Percentiles rank a stretch among this genome's conserved stretches.
Conservation (phyloP, 257 asterid species). For the Rehmannia glutinosa region DNA sequence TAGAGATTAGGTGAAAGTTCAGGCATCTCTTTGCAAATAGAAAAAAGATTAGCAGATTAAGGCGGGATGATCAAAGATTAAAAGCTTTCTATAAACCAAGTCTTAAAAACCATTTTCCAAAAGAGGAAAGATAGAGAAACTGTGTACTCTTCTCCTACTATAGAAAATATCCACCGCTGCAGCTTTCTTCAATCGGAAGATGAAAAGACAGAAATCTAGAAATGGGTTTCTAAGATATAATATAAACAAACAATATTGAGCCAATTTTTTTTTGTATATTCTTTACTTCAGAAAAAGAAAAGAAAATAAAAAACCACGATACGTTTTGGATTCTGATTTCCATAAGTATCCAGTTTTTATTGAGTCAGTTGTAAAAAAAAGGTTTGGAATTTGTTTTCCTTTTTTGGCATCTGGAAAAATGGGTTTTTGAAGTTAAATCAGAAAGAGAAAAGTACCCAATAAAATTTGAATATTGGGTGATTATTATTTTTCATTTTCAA, state of each 20-base stretch:
- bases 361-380: not conserved
- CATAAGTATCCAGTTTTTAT: not conserved
- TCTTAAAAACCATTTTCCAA: constrained; percentile 25
- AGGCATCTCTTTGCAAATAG: constrained; percentile 4
- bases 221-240: constrained; percentile 20
- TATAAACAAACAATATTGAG: not conserved
- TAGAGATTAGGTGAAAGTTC: not conserved
- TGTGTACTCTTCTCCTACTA: constrained; percentile 33
- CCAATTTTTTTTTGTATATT: too few species aligned
- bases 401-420: not conserved
- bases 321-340: constrained; percentile 10
- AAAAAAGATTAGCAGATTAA: constrained; percentile 29
- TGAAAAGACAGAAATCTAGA: constrained; percentile 22
- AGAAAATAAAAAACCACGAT: not conserved
- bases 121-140: constrained; percentile 26
- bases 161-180: constrained; percentile 17
- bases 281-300: too few species aligned
- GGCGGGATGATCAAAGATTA: constrained; percentile 52
- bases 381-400: too few species aligned
- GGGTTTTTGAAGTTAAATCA: not conserved
- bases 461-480: constrained; percentile 6
- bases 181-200: constrained; percentile 13
- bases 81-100: constrained; percentile 18
- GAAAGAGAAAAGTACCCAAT: not conserved
- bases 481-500: not conserved